phyloP scores from a whole-genome alignment of 805 yeast species.

The Lachancea sp. region DNA sequence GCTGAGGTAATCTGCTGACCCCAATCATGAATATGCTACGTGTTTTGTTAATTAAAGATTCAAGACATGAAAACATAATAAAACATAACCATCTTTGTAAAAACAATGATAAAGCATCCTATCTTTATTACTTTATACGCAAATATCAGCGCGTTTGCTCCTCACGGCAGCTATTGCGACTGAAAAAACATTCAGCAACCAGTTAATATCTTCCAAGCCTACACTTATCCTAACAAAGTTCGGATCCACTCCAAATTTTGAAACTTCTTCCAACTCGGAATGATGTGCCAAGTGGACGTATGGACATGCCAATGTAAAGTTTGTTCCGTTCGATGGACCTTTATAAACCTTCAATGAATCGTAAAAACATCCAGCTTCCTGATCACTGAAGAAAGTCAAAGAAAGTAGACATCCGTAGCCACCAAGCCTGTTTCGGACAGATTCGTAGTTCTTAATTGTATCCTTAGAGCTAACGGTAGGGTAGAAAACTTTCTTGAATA shows the following conservation, averaged over 20 bases:
- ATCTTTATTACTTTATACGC: too few relatives aligned
- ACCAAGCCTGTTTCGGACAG: constrained; percentile 51
- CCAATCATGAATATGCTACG: too few relatives aligned
- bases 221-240: constrained; percentile 69
- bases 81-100: too few relatives aligned
- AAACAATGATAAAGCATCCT: too few relatives aligned
- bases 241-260: constrained; percentile 72
- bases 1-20: too few relatives aligned
- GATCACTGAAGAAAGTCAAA: constrained; percentile 56
- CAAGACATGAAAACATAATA: too few relatives aligned
- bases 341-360: constrained; percentile 46
- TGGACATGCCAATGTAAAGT: constrained; percentile 72
- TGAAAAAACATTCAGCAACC: constrained; percentile 42
- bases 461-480: constrained; percentile 49
- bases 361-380: constrained; percentile 67
- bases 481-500: constrained; percentile 62
- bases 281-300: constrained; percentile 80
- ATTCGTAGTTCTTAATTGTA: constrained; percentile 63
- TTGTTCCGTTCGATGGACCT: constrained; percentile 89
- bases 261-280: constrained; percentile 70
- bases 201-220: constrained; percentile 66
- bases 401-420: constrained; percentile 90
- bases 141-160: too few relatives aligned
- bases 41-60: too few relatives aligned
- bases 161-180: constrained; percentile 37